Percentiles rank a stretch among this genome's conserved stretches.
phyloP scores from a whole-genome alignment of 2,329 filamentous ascomycete genomes.

The Exophiala mesophila region DNA sequence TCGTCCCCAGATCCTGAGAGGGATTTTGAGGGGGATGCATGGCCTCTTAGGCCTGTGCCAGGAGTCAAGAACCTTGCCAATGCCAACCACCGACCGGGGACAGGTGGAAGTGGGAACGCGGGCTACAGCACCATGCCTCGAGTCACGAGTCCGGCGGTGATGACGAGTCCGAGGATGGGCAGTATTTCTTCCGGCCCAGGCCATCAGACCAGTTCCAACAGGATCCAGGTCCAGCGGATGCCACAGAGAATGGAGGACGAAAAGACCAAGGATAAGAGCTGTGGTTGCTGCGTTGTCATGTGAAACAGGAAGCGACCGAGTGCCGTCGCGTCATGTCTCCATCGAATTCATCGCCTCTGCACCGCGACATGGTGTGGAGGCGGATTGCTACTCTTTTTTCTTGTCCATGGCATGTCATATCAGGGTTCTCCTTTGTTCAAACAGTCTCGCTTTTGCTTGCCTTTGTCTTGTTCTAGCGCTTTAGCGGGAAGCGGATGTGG shows the following conservation, averaged over 20 bases:
- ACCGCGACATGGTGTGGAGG: no score
- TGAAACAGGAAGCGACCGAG: conserved; percentile 38
- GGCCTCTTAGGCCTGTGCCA: conserved; percentile 29
- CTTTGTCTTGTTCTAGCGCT: conserved; percentile 15
- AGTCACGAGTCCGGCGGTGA: conserved; percentile 35
- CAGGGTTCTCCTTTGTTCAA: not conserved
- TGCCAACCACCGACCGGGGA: conserved; percentile 35
- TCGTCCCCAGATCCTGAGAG: conserved; percentile 13
- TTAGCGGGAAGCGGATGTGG: conserved; percentile 20
- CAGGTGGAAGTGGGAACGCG: conserved; percentile 37
- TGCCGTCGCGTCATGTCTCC: not conserved
- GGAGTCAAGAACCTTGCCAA: conserved; percentile 24
- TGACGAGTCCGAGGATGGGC: conserved; percentile 17
- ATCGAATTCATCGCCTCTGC: no score
- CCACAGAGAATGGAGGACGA: conserved; percentile 53
- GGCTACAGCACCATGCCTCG: conserved; percentile 49
- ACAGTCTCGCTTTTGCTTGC: not conserved
- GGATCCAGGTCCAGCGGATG: conserved; percentile 34
- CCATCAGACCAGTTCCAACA: conserved; percentile 39
- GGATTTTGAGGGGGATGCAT: conserved; percentile 19
- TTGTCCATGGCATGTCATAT: not conserved
- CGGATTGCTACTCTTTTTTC: not conserved
- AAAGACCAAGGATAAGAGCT: conserved; percentile 55
- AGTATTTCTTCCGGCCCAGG: conserved; percentile 28
- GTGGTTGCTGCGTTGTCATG: conserved; percentile 72